Evolutionary conservation across 306 rosid genomes (phyloP), one percentile per base, ranked within the genome.

Genomic region (Carpinus viminea): DNA sequence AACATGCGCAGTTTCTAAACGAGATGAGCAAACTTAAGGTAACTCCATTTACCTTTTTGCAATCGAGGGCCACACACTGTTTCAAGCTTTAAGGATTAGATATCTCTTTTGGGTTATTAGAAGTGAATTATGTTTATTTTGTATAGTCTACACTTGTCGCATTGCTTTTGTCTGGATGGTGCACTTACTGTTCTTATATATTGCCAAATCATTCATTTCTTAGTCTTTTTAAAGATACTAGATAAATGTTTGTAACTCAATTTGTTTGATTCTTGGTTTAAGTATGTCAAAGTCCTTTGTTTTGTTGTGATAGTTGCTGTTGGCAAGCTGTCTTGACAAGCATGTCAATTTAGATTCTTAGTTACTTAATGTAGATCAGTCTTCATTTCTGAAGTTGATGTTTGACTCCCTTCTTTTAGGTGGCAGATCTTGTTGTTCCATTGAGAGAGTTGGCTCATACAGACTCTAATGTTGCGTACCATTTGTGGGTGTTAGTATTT

Each of bases 381-480:
- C 61, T 46, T 55, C 28, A 57, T 57, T 12, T 34, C 60, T 18
- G 54, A 70, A 75, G 24, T 61, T 80, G 76, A 54, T 64, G 45
- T 21, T 24, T 70, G n/a, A 21, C 13, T 79, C 60, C 45, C n/a
- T 52, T 21, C 51, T 78, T 81, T 50, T 83, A 95, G 99, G 98
- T 96, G 74, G 90, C 90, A 79, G 93, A 96, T 89, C 96, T 96
- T 50, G 86, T 96, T 76, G 87, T 87, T 86, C 98, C 99, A 12
- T 79, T 96, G 84, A 84, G 99, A 88, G 99, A 96, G 87, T 84
- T 96, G 78, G 99, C 99, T 74, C 97, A 96, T 86, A 88, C 88
- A 48, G 99, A 96, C 78, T 96, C 99, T 54, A 96, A 96, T 91
- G 98, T 96, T 26, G 98, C 99, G 17, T 96, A 96, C 78, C 99